These are phyloP conservation scores for Pisolithus orientalis DNA, from an alignment of 768 basidiomycete species.

Conservation along the genomic window DNA sequence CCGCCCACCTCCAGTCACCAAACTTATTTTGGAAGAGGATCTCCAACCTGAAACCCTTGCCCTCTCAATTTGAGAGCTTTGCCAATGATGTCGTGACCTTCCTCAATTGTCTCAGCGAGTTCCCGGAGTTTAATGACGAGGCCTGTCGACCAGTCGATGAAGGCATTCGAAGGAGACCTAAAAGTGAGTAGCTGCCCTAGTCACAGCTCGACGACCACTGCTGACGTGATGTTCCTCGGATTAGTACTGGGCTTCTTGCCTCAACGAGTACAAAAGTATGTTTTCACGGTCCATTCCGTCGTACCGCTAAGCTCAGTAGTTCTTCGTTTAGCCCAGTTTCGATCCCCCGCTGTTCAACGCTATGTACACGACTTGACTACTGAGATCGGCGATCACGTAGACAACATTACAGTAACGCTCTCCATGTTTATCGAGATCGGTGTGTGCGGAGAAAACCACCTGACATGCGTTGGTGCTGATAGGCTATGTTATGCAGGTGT, in stretches of 20 bases:
- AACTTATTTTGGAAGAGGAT: constrained; percentile 33
- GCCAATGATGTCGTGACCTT: constrained; percentile 48
- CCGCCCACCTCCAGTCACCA: constrained; percentile 32
- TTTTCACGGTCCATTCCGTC: not conserved
- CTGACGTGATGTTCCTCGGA: constrained; percentile 3
- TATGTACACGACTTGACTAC: constrained; percentile 48
- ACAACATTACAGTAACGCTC: constrained; percentile 45
- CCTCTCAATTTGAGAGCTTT: constrained; percentile 38
- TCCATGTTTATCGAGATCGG: constrained; percentile 50
- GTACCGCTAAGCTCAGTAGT: constrained; percentile 4
- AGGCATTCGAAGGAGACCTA: constrained; percentile 44
- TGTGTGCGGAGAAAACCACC: constrained; percentile 22
- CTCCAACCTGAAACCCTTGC: constrained; percentile 47
- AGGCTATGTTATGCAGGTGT: constrained; percentile 35
- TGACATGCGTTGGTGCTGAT: constrained; percentile 17
- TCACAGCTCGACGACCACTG: constrained; percentile 5
- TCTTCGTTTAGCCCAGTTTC: constrained; percentile 38
- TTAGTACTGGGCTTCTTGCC: constrained; percentile 51
- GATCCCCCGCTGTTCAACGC: constrained; percentile 45
- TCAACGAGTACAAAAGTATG: constrained; percentile 41
- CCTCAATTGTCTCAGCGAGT: constrained; percentile 48
- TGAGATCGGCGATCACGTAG: constrained; percentile 50
- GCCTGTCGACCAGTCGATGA: constrained; percentile 44
- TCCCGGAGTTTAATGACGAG: constrained; percentile 51
- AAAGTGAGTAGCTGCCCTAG: constrained; percentile 28